Evolutionary conservation across 1,284 basidiomycete species (phyloP).

Genomic region (Ganoderma lucidum): DNA sequence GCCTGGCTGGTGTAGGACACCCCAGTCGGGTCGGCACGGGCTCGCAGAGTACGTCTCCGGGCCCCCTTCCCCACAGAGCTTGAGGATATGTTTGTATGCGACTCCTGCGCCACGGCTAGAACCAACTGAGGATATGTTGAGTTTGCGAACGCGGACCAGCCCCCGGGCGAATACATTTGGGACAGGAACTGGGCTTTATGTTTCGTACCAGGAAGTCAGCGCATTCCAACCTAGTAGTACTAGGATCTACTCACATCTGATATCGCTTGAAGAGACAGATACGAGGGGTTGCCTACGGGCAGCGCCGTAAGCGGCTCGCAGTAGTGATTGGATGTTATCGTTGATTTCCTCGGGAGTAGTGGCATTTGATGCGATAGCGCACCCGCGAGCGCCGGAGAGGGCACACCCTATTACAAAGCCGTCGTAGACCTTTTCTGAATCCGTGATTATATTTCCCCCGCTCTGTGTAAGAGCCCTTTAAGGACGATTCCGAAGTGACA

Average conservation of each 20-base stretch:
- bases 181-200: not conserved
- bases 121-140: constrained; percentile 14
- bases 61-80: not conserved
- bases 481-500: no score
- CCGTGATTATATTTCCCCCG: constrained; percentile 1
- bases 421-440: constrained; percentile 18
- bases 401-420: constrained; percentile 29
- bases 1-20: constrained; percentile 17
- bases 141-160: constrained; percentile 12
- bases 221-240: not conserved
- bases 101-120: constrained; percentile 2
- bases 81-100: not conserved
- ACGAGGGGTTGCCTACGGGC: constrained; percentile 13
- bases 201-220: not conserved
- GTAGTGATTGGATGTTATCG: constrained; percentile 17
- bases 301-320: constrained; percentile 19
- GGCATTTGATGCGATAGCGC: constrained; percentile 17
- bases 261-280: constrained; percentile 16
- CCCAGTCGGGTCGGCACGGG: not conserved
- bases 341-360: constrained; percentile 15
- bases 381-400: constrained; percentile 25
- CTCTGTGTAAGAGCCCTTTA: not conserved
- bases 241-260: constrained; percentile 15
- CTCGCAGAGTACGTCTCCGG: not conserved
- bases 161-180: constrained; percentile 1